Conservation (phyloP, 2,329 filamentous ascomycete genomes). For the Colletotrichum sp. region DNA sequence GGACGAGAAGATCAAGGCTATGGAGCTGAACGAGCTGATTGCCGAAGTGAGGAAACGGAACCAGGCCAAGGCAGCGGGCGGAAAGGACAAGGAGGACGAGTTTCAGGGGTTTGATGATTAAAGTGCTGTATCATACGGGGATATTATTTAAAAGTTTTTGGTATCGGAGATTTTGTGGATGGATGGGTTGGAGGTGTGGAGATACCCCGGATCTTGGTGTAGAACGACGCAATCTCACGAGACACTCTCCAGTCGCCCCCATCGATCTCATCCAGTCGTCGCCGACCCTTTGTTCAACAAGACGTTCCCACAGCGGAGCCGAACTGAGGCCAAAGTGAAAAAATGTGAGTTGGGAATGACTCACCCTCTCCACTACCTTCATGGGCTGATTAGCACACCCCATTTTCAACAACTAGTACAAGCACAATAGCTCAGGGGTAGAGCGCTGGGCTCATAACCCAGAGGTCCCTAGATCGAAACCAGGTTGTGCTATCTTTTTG, state of each 20-base stretch:
- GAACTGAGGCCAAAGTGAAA: not conserved
- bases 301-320: constrained; percentile 1
- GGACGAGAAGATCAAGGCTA: constrained; percentile 67
- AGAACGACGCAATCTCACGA: not conserved
- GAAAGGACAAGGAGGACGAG: constrained; percentile 46
- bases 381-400: fast-evolving
- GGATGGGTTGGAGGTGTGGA: not conserved
- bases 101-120: constrained; percentile 62
- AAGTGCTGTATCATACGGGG: not conserved
- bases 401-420: fast-evolving
- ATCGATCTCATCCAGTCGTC: not conserved
- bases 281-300: not conserved
- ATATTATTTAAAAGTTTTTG: not conserved
- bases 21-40: constrained; percentile 69
- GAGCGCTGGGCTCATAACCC: constrained; percentile 22
- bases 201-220: not conserved
- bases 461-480: constrained; percentile 22
- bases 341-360: not conserved
- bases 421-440: constrained; percentile 22
- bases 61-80: constrained; percentile 40
- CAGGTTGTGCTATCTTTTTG: constrained; percentile 5
- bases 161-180: not conserved
- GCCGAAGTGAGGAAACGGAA: constrained; percentile 67
- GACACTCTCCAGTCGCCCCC: not conserved
- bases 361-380: not conserved